A percentile compares a stretch with the other conserved stretches of the same genome.
Evolutionary conservation across 805 yeast genomes (phyloP).

Genomic region (Candida ipomoeae): DNA sequence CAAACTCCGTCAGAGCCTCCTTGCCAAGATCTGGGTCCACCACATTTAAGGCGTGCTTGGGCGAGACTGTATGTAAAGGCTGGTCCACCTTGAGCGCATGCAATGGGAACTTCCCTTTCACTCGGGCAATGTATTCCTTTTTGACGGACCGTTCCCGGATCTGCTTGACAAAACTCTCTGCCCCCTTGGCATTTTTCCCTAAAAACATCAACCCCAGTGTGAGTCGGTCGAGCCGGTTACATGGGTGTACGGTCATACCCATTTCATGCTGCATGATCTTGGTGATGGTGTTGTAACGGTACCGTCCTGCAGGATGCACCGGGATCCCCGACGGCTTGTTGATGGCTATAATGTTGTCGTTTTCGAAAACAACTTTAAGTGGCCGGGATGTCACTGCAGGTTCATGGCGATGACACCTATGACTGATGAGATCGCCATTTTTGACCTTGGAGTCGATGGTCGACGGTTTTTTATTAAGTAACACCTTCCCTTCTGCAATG

Average conservation of each 20-base stretch:
- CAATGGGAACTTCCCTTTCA: constrained; percentile 77
- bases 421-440: constrained; percentile 81
- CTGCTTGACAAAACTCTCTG: constrained; percentile 70
- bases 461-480: constrained; percentile 65
- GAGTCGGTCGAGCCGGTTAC: constrained; percentile 83
- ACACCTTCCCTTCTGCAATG: constrained; percentile 60
- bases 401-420: constrained; percentile 82
- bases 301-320: constrained; percentile 91
- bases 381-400: constrained; percentile 68
- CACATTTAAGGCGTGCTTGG: constrained; percentile 65
- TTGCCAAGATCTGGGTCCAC: constrained; percentile 51
- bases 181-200: constrained; percentile 76
- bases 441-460: constrained; percentile 57
- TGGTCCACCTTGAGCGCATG: constrained; percentile 52
- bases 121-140: constrained; percentile 85
- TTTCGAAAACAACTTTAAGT: constrained; percentile 66
- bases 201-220: constrained; percentile 93
- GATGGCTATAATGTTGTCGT: constrained; percentile 72
- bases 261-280: constrained; percentile 70
- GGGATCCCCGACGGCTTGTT: constrained; percentile 96
- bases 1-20: constrained; percentile 70
- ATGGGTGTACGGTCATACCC: constrained; percentile 63
- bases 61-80: constrained; percentile 68
- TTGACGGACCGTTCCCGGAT: constrained; percentile 66
- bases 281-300: constrained; percentile 70